Base-by-base conservation (phyloP, 108 stramenopile species). In the Schizochytrium sp. region DNA sequence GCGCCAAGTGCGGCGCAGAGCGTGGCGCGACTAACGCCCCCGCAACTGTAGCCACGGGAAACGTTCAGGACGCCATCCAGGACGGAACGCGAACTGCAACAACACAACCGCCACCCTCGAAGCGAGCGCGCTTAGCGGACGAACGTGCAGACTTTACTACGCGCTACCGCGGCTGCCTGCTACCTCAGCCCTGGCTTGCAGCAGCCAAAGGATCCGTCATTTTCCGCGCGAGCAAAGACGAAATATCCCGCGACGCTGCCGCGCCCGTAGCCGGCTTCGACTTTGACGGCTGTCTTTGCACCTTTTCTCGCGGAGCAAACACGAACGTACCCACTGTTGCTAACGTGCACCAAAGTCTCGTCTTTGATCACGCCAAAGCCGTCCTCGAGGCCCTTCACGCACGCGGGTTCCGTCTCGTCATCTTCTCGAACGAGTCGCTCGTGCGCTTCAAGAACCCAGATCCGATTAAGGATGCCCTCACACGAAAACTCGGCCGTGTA, bases 361-460 rank as follows among this genome's bases (percentile, higher is more conserved):
- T 83, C 76, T 53, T 53, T 53, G 28, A 53, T 0, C 51, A 47
- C 51, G 48, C 51, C 51, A 83, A 83, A 23, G 51, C 45, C 48
- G 48, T 87, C 21, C 41, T 87, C 21, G 28, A 29, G 28, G 87
- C 16, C 55, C 57, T 87, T 8, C 87, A 87, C 43, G 12, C 8
- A 5, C 87, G 55, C 0, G 87, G 87, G 0, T 87, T 58, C 87
- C 6, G 87, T 8, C 58, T 87, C 34, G 87, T 87, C 57, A 87
- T 87, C 43, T 58, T 87, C 87, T 58, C 57, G 19, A 87, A 87
- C 23, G 87, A 87, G 43, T 41, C 23, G 19, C 58, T 87, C 34
- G 55, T 5, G 58, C 55, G 87, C 14, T 87, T 87, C 58, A 87
- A 87, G 43, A 87, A 87, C 57, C 58, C 87, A 5, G 57, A 87